A percentile compares a stretch with the other conserved stretches of the same genome.
Conservation (phyloP, 106 monocot genomes). For the Vanilla planifolia region DNA sequence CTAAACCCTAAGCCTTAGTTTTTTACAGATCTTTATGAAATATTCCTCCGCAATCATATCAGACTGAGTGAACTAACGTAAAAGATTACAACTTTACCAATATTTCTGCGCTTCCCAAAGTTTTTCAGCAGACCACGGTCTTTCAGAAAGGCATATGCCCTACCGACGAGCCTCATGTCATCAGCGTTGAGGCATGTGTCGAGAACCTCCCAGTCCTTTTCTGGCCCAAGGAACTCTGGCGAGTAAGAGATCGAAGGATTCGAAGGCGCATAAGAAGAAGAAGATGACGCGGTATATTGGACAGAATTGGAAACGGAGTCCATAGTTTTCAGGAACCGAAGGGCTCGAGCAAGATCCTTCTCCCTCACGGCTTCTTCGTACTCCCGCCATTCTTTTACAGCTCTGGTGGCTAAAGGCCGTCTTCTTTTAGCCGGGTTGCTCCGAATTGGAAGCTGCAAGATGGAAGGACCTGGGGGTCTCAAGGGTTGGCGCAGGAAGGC, state of each 20-base stretch:
- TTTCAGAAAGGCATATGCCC: slow-evolving; percentile 66
- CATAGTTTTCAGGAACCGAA: slow-evolving; percentile 63
- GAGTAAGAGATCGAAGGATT: slow-evolving; percentile 6
- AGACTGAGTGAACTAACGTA: too few relatives aligned
- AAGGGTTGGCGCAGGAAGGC: background rate
- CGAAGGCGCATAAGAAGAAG: background rate
- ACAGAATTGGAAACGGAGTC: slow-evolving; percentile 11
- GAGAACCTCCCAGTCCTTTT: slow-evolving; percentile 94
- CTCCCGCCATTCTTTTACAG: slow-evolving; percentile 71
- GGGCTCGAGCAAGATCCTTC: slow-evolving; percentile 91
- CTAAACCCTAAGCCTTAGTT: too few relatives aligned
- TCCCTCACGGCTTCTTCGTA: slow-evolving; percentile 93
- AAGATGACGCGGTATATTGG: slow-evolving; percentile 3
- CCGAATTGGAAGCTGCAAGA: background rate
- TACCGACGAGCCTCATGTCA: slow-evolving; percentile 88
- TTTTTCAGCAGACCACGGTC: slow-evolving; percentile 61
- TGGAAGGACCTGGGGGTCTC: background rate
- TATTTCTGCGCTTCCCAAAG: slow-evolving; percentile 72
- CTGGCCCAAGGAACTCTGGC: slow-evolving; percentile 26
- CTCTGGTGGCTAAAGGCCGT: slow-evolving; percentile 5
- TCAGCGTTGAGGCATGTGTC: slow-evolving; percentile 93
- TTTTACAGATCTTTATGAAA: too few relatives aligned
- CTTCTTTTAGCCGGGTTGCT: background rate
- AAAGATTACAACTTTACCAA: slow-evolving; percentile 43
- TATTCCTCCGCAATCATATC: too few relatives aligned